A percentile compares a stretch with the other conserved stretches of the same genome.
These are phyloP conservation scores for Hypoxylon sp. DNA, from an alignment of 2,329 filamentous ascomycete species.

Conservation along the genomic window DNA sequence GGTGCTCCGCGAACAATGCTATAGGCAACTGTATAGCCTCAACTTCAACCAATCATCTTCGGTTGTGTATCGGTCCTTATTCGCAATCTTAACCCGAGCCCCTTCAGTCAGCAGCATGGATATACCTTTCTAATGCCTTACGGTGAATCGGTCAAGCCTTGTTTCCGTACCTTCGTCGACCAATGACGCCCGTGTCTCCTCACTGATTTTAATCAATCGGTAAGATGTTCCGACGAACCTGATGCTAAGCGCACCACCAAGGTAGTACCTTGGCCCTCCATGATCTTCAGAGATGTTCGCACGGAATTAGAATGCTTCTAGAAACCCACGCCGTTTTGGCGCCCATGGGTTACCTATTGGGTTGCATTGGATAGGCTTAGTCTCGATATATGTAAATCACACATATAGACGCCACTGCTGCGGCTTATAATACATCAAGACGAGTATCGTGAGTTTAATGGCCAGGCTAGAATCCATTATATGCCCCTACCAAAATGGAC, in stretches of 20 bases:
- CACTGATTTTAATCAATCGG: conserved; percentile 43
- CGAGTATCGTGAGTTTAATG: conserved; percentile 28
- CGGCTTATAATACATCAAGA: conserved; percentile 36
- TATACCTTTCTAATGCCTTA: conserved; percentile 32
- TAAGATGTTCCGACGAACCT: conserved; percentile 45
- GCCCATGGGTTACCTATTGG: conserved; percentile 11
- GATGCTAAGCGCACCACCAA: conserved; percentile 43
- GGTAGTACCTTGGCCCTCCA: conserved; percentile 35
- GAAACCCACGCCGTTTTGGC: conserved; percentile 38
- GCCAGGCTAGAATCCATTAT: conserved; percentile 28
- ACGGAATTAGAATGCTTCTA: conserved; percentile 42
- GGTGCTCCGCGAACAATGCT: conserved; percentile 40
- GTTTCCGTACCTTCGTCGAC: conserved; percentile 30
- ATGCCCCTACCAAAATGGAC: conserved; percentile 36
- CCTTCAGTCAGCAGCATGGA: conserved; percentile 45
- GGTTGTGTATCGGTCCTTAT: conserved; percentile 43
- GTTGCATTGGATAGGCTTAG: conserved; percentile 32
- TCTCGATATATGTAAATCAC: conserved; percentile 33
- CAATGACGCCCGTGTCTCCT: conserved; percentile 40
- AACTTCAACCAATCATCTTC: conserved; percentile 41
- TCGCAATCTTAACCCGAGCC: conserved; percentile 44
- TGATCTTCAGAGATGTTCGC: conserved; percentile 28
- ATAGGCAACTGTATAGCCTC: conserved; percentile 44
- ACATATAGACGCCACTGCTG: conserved; percentile 36
- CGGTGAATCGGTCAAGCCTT: conserved; percentile 41